phyloP scores from a whole-genome alignment of 768 basidiomycete species.

The Mycena venus region DNA sequence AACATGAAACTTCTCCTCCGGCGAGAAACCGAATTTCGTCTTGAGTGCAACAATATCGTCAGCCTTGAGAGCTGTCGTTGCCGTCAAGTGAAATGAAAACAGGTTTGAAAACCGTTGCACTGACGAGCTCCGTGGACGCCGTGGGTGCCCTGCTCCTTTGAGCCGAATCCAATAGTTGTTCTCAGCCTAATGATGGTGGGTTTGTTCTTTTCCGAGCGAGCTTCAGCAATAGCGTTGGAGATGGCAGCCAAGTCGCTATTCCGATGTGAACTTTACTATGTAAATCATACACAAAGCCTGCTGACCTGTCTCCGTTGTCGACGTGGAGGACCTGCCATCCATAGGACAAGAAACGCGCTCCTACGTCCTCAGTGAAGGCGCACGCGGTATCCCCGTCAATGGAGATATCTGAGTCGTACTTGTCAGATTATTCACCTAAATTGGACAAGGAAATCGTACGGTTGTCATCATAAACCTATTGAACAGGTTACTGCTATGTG shows the following conservation, averaged over 20 bases:
- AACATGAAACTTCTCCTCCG: conserved; percentile 83
- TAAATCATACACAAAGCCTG: background rate
- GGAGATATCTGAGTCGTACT: conserved; percentile 80
- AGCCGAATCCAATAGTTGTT: conserved; percentile 96
- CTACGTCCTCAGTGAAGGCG: conserved; percentile 96
- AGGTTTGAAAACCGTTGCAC: conserved; percentile 48
- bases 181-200: conserved; percentile 86
- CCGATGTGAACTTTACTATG: background rate
- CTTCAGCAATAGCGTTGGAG: conserved; percentile 82
- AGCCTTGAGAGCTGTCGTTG: conserved; percentile 82
- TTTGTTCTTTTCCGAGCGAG: conserved; percentile 81
- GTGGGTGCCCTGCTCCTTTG: conserved; percentile 93
- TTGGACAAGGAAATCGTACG: conserved; percentile 63
- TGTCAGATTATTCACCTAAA: conserved; percentile 20
- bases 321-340: conserved; percentile 95
- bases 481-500: conserved; percentile 18
- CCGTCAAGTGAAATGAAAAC: conserved; percentile 15
- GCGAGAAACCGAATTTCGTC: conserved; percentile 85
- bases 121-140: conserved; percentile 94
- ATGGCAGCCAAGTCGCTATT: conserved; percentile 83
- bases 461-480: conserved; percentile 94
- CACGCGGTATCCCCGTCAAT: conserved; percentile 94
- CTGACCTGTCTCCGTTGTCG: conserved; percentile 82
- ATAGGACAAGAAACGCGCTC: conserved; percentile 89
- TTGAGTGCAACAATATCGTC: conserved; percentile 91